Evolutionary conservation across 2,329 filamentous ascomycete genomes (phyloP).

Genomic region (Phyllachora maydis): DNA sequence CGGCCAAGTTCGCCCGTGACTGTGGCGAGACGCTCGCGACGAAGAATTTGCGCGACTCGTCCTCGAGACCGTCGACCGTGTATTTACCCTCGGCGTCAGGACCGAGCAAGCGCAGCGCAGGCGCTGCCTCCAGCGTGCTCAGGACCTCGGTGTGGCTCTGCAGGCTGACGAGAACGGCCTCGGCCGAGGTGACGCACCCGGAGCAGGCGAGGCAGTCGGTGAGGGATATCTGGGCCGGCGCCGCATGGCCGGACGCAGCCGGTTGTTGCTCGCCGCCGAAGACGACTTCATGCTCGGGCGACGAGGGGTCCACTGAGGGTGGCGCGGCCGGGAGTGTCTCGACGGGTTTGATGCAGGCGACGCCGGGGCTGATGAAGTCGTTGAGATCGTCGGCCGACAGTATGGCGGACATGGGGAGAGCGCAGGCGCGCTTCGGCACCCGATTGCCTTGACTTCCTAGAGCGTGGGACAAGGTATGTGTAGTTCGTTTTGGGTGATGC

Average conservation of each 20-base stretch:
- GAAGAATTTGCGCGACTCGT: slow-evolving; percentile 52
- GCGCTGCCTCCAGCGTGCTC: slow-evolving; percentile 51
- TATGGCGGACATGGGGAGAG: slow-evolving; percentile 82
- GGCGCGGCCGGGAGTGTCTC: slow-evolving; percentile 62
- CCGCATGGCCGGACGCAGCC: slow-evolving; percentile 27
- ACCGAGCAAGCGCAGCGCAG: slow-evolving; percentile 20
- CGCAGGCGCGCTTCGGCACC: neutral
- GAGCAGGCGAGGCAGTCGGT: slow-evolving; percentile 96
- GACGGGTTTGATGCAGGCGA: slow-evolving; percentile 94
- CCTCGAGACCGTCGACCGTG: slow-evolving; percentile 28
- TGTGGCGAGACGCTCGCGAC: slow-evolving; percentile 89
- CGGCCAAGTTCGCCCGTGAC: slow-evolving; percentile 71
- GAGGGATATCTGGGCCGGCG: slow-evolving; percentile 78
- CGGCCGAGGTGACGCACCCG: slow-evolving; percentile 90
- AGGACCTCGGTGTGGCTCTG: slow-evolving; percentile 90
- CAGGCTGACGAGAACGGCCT: slow-evolving; percentile 87
- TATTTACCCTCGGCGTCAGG: slow-evolving; percentile 13
- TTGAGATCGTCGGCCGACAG: slow-evolving; percentile 93
- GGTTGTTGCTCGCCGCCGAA: slow-evolving; percentile 58
- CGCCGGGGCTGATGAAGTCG: slow-evolving; percentile 94
- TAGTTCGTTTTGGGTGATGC: neutral
- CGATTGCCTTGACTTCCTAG: neutral
- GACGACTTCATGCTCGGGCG: slow-evolving; percentile 62
- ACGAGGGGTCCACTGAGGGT: slow-evolving; percentile 10
- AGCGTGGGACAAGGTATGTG: neutral